Evolutionary conservation across 2,329 filamentous ascomycete species (phyloP), one percentile per base, ranked within the genome.

Genomic region (Epichloe bromicola): DNA sequence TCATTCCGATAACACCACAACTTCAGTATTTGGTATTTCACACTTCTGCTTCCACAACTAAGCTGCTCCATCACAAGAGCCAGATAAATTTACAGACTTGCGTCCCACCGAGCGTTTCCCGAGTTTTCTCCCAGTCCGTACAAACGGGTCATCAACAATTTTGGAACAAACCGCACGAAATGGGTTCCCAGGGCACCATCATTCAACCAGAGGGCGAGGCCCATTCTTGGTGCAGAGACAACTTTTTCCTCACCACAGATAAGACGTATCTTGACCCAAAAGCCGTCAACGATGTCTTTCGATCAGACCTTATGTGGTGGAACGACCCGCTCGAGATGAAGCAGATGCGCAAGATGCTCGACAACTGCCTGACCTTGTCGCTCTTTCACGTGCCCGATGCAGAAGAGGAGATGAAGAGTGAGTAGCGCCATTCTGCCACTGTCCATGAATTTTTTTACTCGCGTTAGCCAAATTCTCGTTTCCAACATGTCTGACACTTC

Each of bases 181-280:
- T 58, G 58, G 54, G 58, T 34, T 57, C 58, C 40, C 55, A 54
- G 41, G 39, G 42, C 48, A 34, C 44, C 50, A 47, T 51, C 43
- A 40, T 61, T n/a, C 54, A 59, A 51, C 56, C 61, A n/a, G 65
- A 68, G 51, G 65, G 63, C 53, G 53, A 55, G 42, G 61, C 65
- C 26, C 62, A 61, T 53, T 71, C 67, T 54, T 79, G 76, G 76
- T 73, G 71, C 56, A 69, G 70, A 42, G 71, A 74, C 55, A 70
- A 72, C 51, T 83, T 79, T 63, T 65, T 82, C 57, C 68, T 83
- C 63, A 84, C 80, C 30, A 83, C 79, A 38, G 75, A 84, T 59
- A 74, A 73, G 33, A 60, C 65, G 10, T 74, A 78, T 49, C 65
- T 85, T 53, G 73, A 81, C 49, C 65, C 76, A 23, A 62, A 70